phyloP scores from a whole-genome alignment of 163 green algal species.

The Coccomyxa subellipsoidea region DNA sequence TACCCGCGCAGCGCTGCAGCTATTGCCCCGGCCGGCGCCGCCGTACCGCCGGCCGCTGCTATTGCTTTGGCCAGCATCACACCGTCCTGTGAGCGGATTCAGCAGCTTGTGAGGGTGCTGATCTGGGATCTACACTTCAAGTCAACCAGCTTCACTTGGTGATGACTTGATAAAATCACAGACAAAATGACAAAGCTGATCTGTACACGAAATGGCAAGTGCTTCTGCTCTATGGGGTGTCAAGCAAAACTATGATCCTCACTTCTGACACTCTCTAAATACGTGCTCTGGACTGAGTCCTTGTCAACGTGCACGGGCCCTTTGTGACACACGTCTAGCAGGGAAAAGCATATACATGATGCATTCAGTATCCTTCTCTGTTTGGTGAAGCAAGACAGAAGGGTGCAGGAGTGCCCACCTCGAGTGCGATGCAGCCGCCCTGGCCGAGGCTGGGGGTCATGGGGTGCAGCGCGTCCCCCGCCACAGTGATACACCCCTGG shows the following conservation, averaged over 20 bases:
- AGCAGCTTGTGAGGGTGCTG: not conserved
- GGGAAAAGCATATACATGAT: not conserved
- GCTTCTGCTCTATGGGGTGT: too few relatives aligned
- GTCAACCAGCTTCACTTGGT: not conserved
- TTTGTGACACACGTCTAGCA: not conserved
- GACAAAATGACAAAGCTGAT: too few relatives aligned
- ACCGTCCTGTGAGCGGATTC: not conserved
- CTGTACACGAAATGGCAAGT: too few relatives aligned
- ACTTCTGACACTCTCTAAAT: too few relatives aligned
- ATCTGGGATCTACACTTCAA: too few relatives aligned
- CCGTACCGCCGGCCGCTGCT: not conserved
- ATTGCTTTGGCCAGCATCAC: conserved; percentile 25
- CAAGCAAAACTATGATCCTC: too few relatives aligned
- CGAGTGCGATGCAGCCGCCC: conserved; percentile 69
- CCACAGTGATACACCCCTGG: conserved; percentile 37
- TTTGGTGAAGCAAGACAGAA: too few relatives aligned
- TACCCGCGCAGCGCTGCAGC: conserved; percentile 42
- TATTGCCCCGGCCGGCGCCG: conserved; percentile 15
- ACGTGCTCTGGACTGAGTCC: too few relatives aligned
- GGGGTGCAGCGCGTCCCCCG: conserved; percentile 73
- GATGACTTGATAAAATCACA: not conserved
- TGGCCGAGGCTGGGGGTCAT: conserved; percentile 87
- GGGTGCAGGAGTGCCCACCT: conserved; percentile 34
- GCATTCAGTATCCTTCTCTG: too few relatives aligned
- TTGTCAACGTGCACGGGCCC: too few relatives aligned